Evolutionary conservation across 306 rosid genomes (phyloP).

Genomic region (Betula pendula): DNA sequence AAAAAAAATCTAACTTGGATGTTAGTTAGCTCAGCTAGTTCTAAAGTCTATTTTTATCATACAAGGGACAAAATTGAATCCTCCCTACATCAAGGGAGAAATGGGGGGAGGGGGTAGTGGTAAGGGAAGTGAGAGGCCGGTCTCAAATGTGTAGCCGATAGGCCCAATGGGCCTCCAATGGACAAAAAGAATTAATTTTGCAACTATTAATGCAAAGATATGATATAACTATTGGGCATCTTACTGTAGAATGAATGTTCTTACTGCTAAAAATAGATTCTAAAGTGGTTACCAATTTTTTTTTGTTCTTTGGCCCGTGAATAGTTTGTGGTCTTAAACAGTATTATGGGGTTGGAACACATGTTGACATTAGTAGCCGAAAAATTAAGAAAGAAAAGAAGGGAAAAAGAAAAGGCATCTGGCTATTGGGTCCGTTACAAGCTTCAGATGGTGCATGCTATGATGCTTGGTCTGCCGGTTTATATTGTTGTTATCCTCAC

Average conservation of each 20-base stretch:
- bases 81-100: background rate
- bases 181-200: background rate
- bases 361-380: background rate
- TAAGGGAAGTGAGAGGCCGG: too few species aligned
- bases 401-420: too few species aligned
- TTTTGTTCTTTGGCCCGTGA: background rate
- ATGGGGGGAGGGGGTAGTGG: too few species aligned
- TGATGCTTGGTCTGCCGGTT: background rate
- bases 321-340: background rate
- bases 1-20: background rate
- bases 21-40: background rate
- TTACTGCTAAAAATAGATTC: too few species aligned
- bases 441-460: too few species aligned
- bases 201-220: background rate
- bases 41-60: background rate
- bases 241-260: too few species aligned
- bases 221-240: background rate
- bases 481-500: constrained; percentile 1
- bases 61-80: background rate
- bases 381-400: too few species aligned
- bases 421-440: too few species aligned
- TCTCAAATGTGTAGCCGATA: background rate
- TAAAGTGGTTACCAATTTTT: background rate
- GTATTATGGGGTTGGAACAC: constrained; percentile 2
- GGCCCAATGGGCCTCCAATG: background rate